These are phyloP conservation scores for Schwanniomyces etchellsii DNA, from an alignment of 1,139 yeast species.

Conservation along the genomic window DNA sequence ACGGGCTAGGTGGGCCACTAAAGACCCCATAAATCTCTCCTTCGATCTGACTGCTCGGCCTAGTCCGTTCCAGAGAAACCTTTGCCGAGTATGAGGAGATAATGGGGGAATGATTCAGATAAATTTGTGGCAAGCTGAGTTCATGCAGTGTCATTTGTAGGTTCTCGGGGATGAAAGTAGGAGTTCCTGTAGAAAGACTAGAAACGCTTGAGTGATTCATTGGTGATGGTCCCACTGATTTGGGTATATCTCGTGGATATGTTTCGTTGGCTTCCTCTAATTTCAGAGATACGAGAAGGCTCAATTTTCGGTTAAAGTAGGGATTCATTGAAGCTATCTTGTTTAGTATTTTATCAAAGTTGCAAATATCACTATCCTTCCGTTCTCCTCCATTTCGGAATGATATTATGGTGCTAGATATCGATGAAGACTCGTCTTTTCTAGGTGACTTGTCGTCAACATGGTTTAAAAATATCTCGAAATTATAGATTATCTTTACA, in stretches of 20 bases:
- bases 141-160: too few relatives aligned
- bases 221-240: too few relatives aligned
- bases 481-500: slow-evolving; percentile 34
- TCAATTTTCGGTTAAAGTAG: slow-evolving; percentile 3
- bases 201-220: too few relatives aligned
- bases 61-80: too few relatives aligned
- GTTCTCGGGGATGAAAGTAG: too few relatives aligned
- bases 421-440: slow-evolving; percentile 3
- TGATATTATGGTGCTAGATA: slow-evolving; percentile 10
- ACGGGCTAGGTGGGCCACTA: neutral
- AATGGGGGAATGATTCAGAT: too few relatives aligned
- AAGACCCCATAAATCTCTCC: neutral
- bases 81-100: too few relatives aligned
- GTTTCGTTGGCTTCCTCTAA: too few relatives aligned
- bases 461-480: slow-evolving; percentile 21
- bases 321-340: slow-evolving; percentile 9
- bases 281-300: too few relatives aligned
- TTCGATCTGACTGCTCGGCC: slow-evolving; percentile 8
- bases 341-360: slow-evolving; percentile 19
- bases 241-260: too few relatives aligned
- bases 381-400: slow-evolving; percentile 5
- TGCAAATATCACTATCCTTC: slow-evolving; percentile 12
- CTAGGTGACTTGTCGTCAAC: slow-evolving; percentile 1
- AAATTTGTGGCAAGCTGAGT: too few relatives aligned
- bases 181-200: too few relatives aligned